Percentiles rank a stretch among this genome's conserved stretches.
phyloP scores from a whole-genome alignment of 306 rosid species.

The Medicago lupulina region DNA sequence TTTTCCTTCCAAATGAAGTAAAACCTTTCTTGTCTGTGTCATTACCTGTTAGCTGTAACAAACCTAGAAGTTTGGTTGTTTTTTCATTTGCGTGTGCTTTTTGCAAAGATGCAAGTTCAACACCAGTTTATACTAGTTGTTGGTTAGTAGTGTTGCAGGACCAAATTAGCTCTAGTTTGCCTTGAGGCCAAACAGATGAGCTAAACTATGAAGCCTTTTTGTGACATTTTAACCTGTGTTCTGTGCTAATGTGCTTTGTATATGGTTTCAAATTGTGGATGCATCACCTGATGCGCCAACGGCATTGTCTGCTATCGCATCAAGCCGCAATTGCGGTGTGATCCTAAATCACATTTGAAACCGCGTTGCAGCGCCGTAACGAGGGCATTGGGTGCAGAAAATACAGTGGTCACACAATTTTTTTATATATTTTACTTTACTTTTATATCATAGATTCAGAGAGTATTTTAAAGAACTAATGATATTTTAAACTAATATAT shows the following conservation, averaged over 20 bases:
- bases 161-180: slow-evolving; percentile 35
- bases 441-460: too few species aligned
- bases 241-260: not conserved
- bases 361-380: too few species aligned
- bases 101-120: slow-evolving; percentile 28
- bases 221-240: not conserved
- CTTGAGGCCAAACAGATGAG: slow-evolving; percentile 6
- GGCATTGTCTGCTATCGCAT: too few species aligned
- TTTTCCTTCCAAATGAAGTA: slow-evolving; percentile 52
- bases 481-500: too few species aligned
- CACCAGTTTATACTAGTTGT: slow-evolving; percentile 1
- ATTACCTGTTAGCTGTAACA: slow-evolving; percentile 53
- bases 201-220: slow-evolving; percentile 20
- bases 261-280: too few species aligned
- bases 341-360: too few species aligned
- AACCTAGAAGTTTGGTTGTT: slow-evolving; percentile 43
- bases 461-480: too few species aligned
- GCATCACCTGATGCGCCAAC: too few species aligned
- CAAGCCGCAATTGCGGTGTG: too few species aligned
- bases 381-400: too few species aligned
- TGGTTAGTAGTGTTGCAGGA: slow-evolving; percentile 11
- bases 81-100: slow-evolving; percentile 42
- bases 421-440: too few species aligned
- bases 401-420: too few species aligned
- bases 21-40: slow-evolving; percentile 53